These are phyloP conservation scores for Scenedesmus sp. DNA, from an alignment of 163 green algal genomes.

Conservation along the genomic window DNA sequence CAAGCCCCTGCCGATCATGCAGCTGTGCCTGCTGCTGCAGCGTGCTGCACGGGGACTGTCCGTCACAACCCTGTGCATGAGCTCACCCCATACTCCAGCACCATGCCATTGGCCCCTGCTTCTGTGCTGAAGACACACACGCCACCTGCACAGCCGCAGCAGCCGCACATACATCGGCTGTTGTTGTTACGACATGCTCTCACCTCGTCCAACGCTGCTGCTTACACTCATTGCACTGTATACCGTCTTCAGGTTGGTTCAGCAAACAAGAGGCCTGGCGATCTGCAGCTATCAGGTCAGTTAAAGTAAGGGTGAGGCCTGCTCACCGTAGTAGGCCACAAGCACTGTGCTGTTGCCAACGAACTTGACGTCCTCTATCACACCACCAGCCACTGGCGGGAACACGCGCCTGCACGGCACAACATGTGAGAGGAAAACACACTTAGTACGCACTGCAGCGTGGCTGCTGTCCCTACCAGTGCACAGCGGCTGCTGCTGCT, in stretches of 20 bases:
- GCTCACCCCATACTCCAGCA: conserved; percentile 33
- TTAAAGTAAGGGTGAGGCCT: not conserved
- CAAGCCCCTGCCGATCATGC: not conserved
- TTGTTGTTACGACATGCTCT: too few species aligned
- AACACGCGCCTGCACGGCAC: conserved; percentile 18
- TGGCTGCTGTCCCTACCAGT: not conserved
- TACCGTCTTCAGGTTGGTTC: too few species aligned
- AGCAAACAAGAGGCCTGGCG: too few species aligned
- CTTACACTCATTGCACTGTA: too few species aligned
- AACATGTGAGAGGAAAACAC: not conserved
- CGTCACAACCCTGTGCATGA: not conserved
- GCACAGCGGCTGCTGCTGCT: not conserved
- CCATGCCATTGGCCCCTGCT: conserved; percentile 3
- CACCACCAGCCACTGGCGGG: conserved; percentile 26
- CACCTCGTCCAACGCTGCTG: too few species aligned
- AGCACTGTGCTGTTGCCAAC: not conserved
- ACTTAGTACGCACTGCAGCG: too few species aligned
- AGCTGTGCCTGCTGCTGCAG: not conserved
- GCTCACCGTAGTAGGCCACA: conserved; percentile 28
- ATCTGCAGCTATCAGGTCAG: too few species aligned
- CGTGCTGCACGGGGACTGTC: too few species aligned
- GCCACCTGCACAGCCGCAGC: not conserved
- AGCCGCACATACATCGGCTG: not conserved
- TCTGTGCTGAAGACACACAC: conserved; percentile 16
- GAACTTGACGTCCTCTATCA: conserved; percentile 41